Evolutionary conservation across 306 rosid species (phyloP).

Genomic region (Cercis canadensis): DNA sequence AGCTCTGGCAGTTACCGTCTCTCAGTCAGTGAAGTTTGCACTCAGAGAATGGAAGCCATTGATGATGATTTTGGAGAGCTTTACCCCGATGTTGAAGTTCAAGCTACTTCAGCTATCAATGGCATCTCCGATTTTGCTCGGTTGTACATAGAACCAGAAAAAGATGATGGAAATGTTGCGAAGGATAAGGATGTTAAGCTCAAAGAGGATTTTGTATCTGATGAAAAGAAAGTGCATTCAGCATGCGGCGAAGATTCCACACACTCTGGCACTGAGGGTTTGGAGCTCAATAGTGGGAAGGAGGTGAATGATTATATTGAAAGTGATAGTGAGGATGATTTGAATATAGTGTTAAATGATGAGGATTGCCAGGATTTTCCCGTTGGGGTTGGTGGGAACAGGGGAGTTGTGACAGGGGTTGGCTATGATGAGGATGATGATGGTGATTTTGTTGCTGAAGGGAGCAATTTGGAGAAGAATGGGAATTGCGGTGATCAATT

Average conservation of each 20-base stretch:
- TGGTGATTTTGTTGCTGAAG: slow-evolving; percentile 23
- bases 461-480: slow-evolving; percentile 23
- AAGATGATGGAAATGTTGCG: background rate
- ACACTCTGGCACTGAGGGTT: slow-evolving; percentile 8
- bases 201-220: slow-evolving; percentile 2
- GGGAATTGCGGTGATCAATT: slow-evolving; percentile 28
- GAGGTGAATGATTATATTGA: slow-evolving; percentile 31
- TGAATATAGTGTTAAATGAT: slow-evolving; percentile 70
- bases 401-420: slow-evolving; percentile 17
- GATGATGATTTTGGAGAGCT: slow-evolving; percentile 70
- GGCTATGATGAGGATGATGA: slow-evolving; percentile 28
- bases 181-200: background rate
- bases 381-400: slow-evolving; percentile 28
- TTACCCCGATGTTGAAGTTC: slow-evolving; percentile 51
- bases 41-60: slow-evolving; percentile 41
- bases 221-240: slow-evolving; percentile 20
- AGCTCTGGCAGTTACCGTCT: background rate
- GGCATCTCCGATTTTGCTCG: slow-evolving; percentile 24
- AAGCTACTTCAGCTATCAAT: slow-evolving; percentile 36
- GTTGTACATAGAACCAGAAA: slow-evolving; percentile 27
- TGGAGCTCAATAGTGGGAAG: slow-evolving; percentile 14
- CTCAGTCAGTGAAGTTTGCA: background rate
- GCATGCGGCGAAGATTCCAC: slow-evolving; percentile 13
- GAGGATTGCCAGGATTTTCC: slow-evolving; percentile 42
- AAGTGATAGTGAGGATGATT: slow-evolving; percentile 70